A percentile compares a stretch with the other conserved stretches of the same genome.
Conservation (phyloP, 495 filamentous ascomycete species). For the Extremus antarcticus region DNA sequence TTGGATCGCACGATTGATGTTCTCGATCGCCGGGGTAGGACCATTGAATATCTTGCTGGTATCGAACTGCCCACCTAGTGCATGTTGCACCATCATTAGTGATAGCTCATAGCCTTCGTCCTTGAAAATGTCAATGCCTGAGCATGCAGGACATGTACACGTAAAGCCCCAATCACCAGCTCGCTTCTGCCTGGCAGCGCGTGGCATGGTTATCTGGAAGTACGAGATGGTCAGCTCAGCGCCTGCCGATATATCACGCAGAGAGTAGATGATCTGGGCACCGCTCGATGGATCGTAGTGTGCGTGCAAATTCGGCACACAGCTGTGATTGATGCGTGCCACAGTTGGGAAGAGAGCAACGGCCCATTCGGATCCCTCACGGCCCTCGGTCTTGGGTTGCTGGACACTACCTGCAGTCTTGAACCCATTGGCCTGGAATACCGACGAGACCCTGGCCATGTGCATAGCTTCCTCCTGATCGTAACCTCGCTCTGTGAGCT, state of each 20-base stretch:
- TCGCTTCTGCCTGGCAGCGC: neutral
- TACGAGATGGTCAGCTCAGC: slow-evolving; percentile 1
- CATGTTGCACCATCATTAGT: no score
- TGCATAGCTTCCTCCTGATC: neutral
- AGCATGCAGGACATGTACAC: slow-evolving; percentile 1
- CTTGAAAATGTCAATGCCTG: neutral
- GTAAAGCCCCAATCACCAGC: neutral
- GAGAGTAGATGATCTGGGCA: neutral
- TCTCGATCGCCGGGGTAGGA: no score
- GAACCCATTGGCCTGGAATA: neutral
- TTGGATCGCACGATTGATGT: no score
- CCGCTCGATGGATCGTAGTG: neutral
- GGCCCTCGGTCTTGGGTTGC: neutral
- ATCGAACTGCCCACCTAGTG: no score
- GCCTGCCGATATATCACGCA: neutral
- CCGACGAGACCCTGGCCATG: neutral
- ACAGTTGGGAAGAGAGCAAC: slow-evolving; percentile 1
- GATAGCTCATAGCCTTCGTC: no score
- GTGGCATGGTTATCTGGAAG: neutral
- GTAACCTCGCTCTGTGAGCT: neutral
- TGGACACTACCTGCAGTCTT: neutral
- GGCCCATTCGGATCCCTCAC: neutral
- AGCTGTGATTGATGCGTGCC: slow-evolving; percentile 3
- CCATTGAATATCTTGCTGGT: no score
- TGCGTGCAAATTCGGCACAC: neutral